Evolutionary conservation across 2,329 filamentous ascomycete genomes (phyloP).

Genomic region (Karstenula rhodostoma): DNA sequence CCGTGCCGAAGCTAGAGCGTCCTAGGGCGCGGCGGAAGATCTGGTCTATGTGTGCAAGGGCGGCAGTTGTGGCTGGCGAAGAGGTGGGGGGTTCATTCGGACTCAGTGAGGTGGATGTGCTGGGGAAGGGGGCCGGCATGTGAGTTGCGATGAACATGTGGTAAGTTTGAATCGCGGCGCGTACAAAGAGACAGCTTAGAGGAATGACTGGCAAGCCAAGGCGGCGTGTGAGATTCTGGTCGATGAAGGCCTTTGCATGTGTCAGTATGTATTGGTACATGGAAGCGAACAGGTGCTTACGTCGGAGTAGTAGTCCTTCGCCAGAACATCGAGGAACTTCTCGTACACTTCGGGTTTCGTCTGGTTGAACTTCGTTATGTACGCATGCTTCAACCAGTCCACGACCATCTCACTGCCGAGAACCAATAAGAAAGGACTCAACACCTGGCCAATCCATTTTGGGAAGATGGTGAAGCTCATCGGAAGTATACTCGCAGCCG

Average conservation of each 20-base stretch:
- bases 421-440: conserved; percentile 92
- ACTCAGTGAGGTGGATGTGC: conserved; percentile 70
- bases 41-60: conserved; percentile 79
- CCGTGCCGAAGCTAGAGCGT: conserved; percentile 70
- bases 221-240: conserved; percentile 87
- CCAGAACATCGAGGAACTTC: conserved; percentile 89
- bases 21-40: conserved; percentile 80
- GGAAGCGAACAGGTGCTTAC: conserved; percentile 56
- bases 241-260: conserved; percentile 75
- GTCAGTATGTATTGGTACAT: conserved; percentile 18
- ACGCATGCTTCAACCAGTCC: conserved; percentile 96
- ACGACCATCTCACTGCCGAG: conserved; percentile 96
- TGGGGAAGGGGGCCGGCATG: conserved; percentile 75
- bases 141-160: conserved; percentile 96
- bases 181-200: conserved; percentile 92
- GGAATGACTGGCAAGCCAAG: conserved; percentile 92
- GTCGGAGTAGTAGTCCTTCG: conserved; percentile 98
- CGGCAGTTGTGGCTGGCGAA: conserved; percentile 78
- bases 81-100: conserved; percentile 59
- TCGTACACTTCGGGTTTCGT: conserved; percentile 90
- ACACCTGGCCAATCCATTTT: conserved; percentile 84
- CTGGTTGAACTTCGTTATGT: conserved; percentile 99
- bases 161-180: conserved; percentile 93
- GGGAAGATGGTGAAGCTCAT: conserved; percentile 91
- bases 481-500: conserved; percentile 79